phyloP scores from a whole-genome alignment of 2,329 filamentous ascomycete genomes.

The Arthrobotrys iridis region DNA sequence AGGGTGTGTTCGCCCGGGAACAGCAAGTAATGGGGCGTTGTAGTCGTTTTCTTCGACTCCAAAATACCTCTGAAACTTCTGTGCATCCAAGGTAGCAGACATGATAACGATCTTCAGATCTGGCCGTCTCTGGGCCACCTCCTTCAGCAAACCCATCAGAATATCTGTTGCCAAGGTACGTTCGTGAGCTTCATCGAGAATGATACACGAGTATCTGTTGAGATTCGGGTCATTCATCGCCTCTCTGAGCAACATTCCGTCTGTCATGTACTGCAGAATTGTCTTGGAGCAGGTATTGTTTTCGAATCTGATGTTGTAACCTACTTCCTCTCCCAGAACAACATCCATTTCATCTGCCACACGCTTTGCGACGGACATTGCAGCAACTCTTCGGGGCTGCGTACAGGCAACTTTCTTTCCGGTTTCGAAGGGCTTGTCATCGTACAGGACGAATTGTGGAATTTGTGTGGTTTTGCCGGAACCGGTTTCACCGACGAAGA shows the following conservation, averaged over 20 bases:
- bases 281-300: slow-evolving; percentile 90
- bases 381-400: slow-evolving; percentile 94
- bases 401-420: slow-evolving; percentile 90
- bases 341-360: slow-evolving; percentile 98
- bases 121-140: slow-evolving; percentile 79
- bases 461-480: slow-evolving; percentile 99
- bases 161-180: slow-evolving; percentile 97
- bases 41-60: slow-evolving; percentile 63
- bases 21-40: slow-evolving; percentile 88
- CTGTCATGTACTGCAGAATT: slow-evolving; percentile 99
- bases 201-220: slow-evolving; percentile 93
- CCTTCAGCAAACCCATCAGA: slow-evolving; percentile 94
- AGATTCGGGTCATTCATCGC: slow-evolving; percentile 96
- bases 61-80: slow-evolving; percentile 98
- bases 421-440: slow-evolving; percentile 87
- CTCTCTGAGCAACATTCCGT: slow-evolving; percentile 96
- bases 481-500: slow-evolving; percentile 98
- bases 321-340: slow-evolving; percentile 88
- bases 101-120: slow-evolving; percentile 99
- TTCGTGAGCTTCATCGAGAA: slow-evolving; percentile 98
- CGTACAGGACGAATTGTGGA: slow-evolving; percentile 96
- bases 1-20: slow-evolving; percentile 92
- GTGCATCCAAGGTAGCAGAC: slow-evolving; percentile 95
- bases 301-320: slow-evolving; percentile 99
- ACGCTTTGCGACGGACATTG: slow-evolving; percentile 98